Evolutionary conservation across 179 eudicot genomes (phyloP).

Genomic region (Spinacia oleracea): DNA sequence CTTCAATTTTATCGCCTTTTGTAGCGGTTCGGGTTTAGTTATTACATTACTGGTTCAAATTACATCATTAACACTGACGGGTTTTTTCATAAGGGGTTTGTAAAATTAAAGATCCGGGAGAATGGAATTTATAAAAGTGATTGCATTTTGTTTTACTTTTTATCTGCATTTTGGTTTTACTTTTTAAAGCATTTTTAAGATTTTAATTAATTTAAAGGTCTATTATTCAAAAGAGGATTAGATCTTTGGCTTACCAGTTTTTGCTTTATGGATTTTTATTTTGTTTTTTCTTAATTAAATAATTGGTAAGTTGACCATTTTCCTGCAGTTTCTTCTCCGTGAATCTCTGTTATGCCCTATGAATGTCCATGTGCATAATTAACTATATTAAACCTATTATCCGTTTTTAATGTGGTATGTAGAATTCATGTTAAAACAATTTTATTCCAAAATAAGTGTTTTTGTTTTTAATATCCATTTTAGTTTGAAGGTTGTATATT

Average conservation of each 20-base stretch:
- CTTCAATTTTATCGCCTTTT: too few relatives aligned
- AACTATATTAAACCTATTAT: background rate
- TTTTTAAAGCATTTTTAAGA: background rate
- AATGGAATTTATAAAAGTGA: background rate
- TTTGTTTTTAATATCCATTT: too few relatives aligned
- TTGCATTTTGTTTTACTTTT: background rate
- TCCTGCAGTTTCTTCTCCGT: background rate
- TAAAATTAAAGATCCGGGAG: background rate
- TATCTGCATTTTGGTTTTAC: background rate
- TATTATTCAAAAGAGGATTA: background rate
- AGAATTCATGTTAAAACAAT: background rate
- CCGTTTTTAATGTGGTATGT: background rate
- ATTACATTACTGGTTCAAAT: background rate
- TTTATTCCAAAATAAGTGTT: too few relatives aligned
- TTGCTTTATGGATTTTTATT: background rate
- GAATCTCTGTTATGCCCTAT: background rate
- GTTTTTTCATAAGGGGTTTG: background rate
- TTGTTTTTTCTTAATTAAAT: background rate
- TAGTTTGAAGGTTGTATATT: too few relatives aligned
- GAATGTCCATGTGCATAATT: slow-evolving; percentile 5
- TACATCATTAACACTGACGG: background rate
- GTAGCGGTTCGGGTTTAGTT: too few relatives aligned
- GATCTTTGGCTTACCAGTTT: background rate
- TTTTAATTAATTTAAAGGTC: background rate
- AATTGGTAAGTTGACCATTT: background rate